These are phyloP conservation scores for Emergomyces africanus DNA, from an alignment of 2,329 filamentous ascomycete species.

Conservation along the genomic window DNA sequence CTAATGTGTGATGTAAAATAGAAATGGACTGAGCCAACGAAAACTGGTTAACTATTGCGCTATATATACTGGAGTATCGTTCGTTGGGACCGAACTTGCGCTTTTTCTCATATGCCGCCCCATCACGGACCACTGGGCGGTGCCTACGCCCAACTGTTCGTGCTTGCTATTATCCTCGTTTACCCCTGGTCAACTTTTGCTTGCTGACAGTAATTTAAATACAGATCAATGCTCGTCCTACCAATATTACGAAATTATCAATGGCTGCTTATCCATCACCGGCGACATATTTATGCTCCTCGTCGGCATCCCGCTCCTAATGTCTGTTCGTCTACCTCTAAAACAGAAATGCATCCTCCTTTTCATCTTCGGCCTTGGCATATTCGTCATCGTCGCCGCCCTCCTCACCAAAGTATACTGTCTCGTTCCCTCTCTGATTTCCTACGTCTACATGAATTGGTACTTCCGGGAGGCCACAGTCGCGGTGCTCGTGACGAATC, in stretches of 20 bases:
- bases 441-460: constrained; percentile 36
- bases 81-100: constrained; percentile 37
- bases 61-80: constrained; percentile 34
- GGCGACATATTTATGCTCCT: constrained; percentile 32
- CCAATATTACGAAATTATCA: constrained; percentile 34
- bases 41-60: constrained; percentile 26
- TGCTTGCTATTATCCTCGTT: neutral
- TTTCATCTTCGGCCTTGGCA: constrained; percentile 32
- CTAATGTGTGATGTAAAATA: constrained; percentile 2
- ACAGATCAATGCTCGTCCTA: constrained; percentile 31
- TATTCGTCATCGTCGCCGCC: constrained; percentile 37
- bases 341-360: constrained; percentile 33
- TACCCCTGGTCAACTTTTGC: neutral
- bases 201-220: neutral
- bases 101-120: constrained; percentile 41
- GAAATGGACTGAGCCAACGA: constrained; percentile 22
- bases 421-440: constrained; percentile 28
- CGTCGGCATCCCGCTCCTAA: constrained; percentile 31
- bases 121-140: constrained; percentile 39
- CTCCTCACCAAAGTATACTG: constrained; percentile 39
- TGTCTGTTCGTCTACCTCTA: constrained; percentile 28
- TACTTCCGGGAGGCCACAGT: constrained; percentile 35
- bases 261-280: constrained; percentile 26
- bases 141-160: constrained; percentile 30
- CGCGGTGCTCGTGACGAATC: constrained; percentile 37